These are phyloP conservation scores for Candolleomyces aberdarensis DNA, from an alignment of 768 basidiomycete genomes.

Conservation along the genomic window DNA sequence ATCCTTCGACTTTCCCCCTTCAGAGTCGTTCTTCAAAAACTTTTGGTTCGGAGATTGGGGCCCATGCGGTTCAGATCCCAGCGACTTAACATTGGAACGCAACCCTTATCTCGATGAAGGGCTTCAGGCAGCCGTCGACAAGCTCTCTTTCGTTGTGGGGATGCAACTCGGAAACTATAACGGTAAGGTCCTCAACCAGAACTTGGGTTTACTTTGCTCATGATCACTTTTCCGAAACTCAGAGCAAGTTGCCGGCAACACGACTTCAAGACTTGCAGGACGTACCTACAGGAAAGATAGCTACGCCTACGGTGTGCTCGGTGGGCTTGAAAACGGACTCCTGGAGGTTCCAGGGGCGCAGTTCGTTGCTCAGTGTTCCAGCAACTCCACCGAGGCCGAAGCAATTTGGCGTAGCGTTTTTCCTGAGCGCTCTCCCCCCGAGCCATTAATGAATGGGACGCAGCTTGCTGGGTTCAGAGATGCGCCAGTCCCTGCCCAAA, in stretches of 20 bases:
- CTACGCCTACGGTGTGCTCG: not conserved
- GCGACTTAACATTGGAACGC: not conserved
- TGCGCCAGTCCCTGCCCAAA: too few species aligned
- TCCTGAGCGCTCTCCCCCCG: not conserved
- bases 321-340: not conserved
- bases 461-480: too few species aligned
- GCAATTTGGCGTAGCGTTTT: not conserved
- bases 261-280: not conserved
- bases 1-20: too few species aligned
- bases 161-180: not conserved
- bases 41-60: not conserved
- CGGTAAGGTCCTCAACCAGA: not conserved
- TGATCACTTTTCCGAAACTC: not conserved
- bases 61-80: not conserved
- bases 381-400: not conserved
- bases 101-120: too few species aligned
- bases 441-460: too few species aligned
- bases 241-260: not conserved
- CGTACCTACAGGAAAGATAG: not conserved
- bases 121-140: not conserved
- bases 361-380: not conserved
- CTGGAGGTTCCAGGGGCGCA: not conserved
- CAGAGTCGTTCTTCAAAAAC: not conserved
- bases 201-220: not conserved
- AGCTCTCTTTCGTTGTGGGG: not conserved